Conservation (phyloP, 768 basidiomycete species). For the Cyclocybe cylindracea region DNA sequence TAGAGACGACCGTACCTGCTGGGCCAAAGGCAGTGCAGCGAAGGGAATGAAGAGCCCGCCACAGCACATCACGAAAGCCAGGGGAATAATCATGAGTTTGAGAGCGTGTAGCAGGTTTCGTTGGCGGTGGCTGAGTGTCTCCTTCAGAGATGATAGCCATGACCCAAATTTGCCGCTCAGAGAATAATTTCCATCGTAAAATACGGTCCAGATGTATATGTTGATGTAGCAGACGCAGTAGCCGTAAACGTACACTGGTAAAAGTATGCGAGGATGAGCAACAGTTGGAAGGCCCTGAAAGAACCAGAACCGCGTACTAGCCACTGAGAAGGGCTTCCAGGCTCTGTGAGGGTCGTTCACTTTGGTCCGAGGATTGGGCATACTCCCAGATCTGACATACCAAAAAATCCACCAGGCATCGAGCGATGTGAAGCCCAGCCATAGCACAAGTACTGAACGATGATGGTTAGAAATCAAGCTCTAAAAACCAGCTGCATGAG, state of each 20-base stretch:
- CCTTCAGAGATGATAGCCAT: too few relatives aligned
- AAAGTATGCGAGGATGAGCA: too few relatives aligned
- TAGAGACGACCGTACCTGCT: neutral
- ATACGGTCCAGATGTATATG: conserved; percentile 6
- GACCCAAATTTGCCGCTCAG: too few relatives aligned
- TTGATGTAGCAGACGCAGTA: conserved; percentile 15
- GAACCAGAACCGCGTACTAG: conserved; percentile 1
- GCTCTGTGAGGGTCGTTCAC: conserved; percentile 10
- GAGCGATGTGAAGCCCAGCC: too few relatives aligned
- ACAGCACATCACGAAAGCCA: conserved; percentile 12
- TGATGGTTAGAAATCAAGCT: too few relatives aligned
- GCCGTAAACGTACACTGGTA: conserved; percentile 12
- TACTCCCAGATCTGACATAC: conserved; percentile 14
- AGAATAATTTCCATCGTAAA: neutral
- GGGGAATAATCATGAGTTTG: conserved; percentile 1
- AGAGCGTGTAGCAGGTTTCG: neutral
- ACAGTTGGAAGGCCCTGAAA: too few relatives aligned
- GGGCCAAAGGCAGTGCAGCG: conserved; percentile 13
- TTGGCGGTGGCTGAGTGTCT: too few relatives aligned
- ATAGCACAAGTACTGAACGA: too few relatives aligned
- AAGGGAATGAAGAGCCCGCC: conserved; percentile 14
- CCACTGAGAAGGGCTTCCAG: conserved; percentile 17
- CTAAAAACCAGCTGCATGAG: too few relatives aligned
- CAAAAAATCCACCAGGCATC: neutral
- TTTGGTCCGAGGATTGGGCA: conserved; percentile 9